Percentiles rank a stretch among this genome's conserved stretches.
phyloP scores from a whole-genome alignment of 352 stramenopile genomes.

The Phytophthora megakarya region DNA sequence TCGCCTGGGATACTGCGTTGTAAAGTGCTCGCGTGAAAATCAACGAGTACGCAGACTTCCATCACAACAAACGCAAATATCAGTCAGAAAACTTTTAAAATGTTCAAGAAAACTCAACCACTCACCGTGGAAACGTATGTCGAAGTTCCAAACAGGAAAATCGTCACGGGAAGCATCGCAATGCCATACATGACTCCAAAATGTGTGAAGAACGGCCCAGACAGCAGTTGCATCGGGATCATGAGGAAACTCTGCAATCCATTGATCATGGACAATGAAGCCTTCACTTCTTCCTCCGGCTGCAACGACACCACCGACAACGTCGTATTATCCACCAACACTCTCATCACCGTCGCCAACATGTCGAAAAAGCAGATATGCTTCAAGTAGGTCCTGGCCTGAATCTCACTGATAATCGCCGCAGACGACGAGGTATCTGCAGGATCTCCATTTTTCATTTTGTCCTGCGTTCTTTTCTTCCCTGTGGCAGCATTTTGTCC shows the following conservation, averaged over 20 bases:
- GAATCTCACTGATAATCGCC: conserved; percentile 66
- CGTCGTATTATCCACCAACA: conserved; percentile 84
- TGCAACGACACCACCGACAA: conserved; percentile 75
- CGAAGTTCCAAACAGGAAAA: conserved; percentile 74
- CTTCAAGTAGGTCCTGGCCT: conserved; percentile 75
- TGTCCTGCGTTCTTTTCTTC: conserved; percentile 11
- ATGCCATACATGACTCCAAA: conserved; percentile 90
- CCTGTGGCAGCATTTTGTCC: conserved; percentile 3
- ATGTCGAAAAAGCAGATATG: conserved; percentile 91
- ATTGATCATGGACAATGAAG: conserved; percentile 77
- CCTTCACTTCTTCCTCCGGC: conserved; percentile 70
- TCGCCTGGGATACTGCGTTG: conserved; percentile 76
- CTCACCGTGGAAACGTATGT: conserved; percentile 63
- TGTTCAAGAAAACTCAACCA: not conserved
- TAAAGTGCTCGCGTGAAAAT: conserved; percentile 78
- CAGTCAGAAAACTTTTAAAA: not conserved
- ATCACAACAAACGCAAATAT: conserved; percentile 4
- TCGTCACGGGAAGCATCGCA: conserved; percentile 62
- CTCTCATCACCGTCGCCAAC: conserved; percentile 75
- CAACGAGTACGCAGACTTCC: conserved; percentile 54
- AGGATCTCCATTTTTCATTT: not conserved
- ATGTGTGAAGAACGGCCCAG: conserved; percentile 79
- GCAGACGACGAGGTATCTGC: conserved; percentile 27
- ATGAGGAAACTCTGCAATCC: conserved; percentile 87
- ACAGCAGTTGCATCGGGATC: conserved; percentile 84